phyloP scores from a whole-genome alignment of 345 rosid genomes.

The Sisymbrium altissimum region DNA sequence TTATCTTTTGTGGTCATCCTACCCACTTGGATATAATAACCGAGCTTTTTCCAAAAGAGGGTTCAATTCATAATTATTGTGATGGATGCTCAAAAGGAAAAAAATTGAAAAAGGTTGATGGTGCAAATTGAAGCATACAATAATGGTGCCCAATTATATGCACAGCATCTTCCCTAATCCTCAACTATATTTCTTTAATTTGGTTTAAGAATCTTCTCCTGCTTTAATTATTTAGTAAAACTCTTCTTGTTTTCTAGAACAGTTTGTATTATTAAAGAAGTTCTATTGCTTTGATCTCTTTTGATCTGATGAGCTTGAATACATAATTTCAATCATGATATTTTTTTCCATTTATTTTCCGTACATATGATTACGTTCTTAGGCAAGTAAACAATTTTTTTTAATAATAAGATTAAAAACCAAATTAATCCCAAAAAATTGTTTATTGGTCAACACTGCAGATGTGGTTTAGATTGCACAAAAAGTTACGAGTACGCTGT shows the following conservation, averaged over 20 bases:
- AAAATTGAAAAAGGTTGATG: not conserved
- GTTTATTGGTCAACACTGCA: not conserved
- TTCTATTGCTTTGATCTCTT: not conserved
- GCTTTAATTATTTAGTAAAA: not conserved
- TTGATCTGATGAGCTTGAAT: not conserved
- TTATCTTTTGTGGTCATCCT: not conserved
- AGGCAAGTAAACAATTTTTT: not conserved
- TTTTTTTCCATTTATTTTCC: not conserved
- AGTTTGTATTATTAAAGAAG: not conserved
- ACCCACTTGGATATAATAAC: slow-evolving; percentile 12
- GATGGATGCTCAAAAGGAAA: slow-evolving; percentile 14
- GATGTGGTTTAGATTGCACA: not conserved
- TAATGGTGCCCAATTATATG: slow-evolving; percentile 23
- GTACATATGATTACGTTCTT: not conserved
- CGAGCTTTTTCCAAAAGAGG: slow-evolving; percentile 1
- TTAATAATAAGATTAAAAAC: not conserved
- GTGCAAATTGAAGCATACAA: slow-evolving; percentile 20
- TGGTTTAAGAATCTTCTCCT: not conserved
- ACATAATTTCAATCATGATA: not conserved
- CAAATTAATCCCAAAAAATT: not conserved
- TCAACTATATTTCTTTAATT: slow-evolving; percentile 13
- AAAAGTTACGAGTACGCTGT: not conserved
- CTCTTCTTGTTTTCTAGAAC: not conserved
- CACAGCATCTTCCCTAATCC: slow-evolving; percentile 14
- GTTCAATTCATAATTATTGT: slow-evolving; percentile 5